Base-by-base conservation (phyloP, 805 yeast species). In the Kodamaea hsintzibuensis region DNA sequence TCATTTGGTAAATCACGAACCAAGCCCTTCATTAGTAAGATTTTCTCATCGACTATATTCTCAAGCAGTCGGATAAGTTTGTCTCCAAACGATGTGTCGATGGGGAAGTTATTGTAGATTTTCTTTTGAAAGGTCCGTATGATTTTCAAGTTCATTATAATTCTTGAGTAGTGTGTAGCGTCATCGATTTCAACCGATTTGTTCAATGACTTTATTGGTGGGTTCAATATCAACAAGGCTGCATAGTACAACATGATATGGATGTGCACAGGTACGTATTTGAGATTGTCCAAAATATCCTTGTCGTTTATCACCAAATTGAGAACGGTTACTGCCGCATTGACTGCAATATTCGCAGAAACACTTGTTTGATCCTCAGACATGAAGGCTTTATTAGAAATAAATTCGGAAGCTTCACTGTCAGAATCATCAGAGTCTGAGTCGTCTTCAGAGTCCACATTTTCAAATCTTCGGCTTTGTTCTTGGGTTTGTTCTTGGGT, bases 241-340 rank as follows among this genome's bases (percentile, higher is more conserved):
- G 90, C 87, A 59, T 84, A 85, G 62, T 85, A 86, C 10, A 85
- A 68, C 89, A 86, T 85, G 50, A 86, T 78, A 62, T 85, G 89
- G 42, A 86, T 82, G 63, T 86, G 90, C n/a, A 85, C 81, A 0
- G 91, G 91, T 17, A 85, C 86, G 60, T 82, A 86, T 60, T 77
- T 78, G 55, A 86, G 69, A 46, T 83, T 82, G 7, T 76, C 71
- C 25, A 78, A 64, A 35, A 86, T 82, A 62, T 86, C 90, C 10
- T 73, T 68, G 63, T 86, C 91, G 47, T 77, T 79, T 3, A 84
- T 69, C 0, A 84, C 85, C 52, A 85, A 67, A 54, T 82, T 83
- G 49, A 86, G 64, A 0, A 86, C 84, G 0, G 86, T 82, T 48
- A 78, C 79, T 0, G 91, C 91, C 0, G 91, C 86, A 37, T 81